Evolutionary conservation across 2,329 filamentous ascomycete genomes (phyloP).

Genomic region (Ceratocystis smalleyi): DNA sequence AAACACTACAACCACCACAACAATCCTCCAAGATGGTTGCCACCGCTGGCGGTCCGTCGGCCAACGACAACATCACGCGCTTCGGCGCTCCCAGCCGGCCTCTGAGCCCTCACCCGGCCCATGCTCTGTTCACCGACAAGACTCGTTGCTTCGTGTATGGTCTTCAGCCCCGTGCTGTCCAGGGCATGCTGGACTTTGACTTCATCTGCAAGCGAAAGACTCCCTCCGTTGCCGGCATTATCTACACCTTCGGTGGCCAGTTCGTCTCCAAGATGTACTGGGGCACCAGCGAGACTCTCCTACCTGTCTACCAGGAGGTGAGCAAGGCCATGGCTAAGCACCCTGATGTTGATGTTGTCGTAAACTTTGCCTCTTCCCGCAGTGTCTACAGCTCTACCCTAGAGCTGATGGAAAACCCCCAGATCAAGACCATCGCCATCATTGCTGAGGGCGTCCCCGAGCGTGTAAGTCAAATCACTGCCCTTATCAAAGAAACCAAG

Average conservation of each 20-base stretch:
- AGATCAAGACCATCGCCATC: constrained; percentile 97
- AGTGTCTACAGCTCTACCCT: constrained; percentile 97
- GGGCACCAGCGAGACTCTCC: constrained; percentile 96
- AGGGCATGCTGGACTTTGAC: constrained; percentile 97
- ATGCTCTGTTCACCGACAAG: constrained; percentile 97
- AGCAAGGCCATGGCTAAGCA: constrained; percentile 92
- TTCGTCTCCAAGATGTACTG: constrained; percentile 99
- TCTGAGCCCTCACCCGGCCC: constrained; percentile 70
- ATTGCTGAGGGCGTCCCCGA: constrained; percentile 99
- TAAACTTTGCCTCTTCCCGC: constrained; percentile 98
- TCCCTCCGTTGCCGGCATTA: constrained; percentile 94
- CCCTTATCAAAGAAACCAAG: background rate
- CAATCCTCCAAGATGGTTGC: constrained; percentile 20
- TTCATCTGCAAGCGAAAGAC: constrained; percentile 99
- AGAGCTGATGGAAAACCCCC: constrained; percentile 93
- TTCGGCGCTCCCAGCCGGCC: constrained; percentile 87
- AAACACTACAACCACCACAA: constrained; percentile 1
- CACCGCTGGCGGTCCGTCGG: constrained; percentile 44
- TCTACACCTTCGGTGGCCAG: constrained; percentile 98
- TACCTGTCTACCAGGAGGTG: constrained; percentile 93
- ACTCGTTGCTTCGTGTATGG: constrained; percentile 99
- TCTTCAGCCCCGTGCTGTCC: constrained; percentile 84
- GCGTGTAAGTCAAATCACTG: constrained; percentile 47
- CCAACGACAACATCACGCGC: constrained; percentile 97
- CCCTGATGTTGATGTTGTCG: constrained; percentile 87